phyloP scores from a whole-genome alignment of 208 protist species.

The Herpetomonas muscarum region DNA sequence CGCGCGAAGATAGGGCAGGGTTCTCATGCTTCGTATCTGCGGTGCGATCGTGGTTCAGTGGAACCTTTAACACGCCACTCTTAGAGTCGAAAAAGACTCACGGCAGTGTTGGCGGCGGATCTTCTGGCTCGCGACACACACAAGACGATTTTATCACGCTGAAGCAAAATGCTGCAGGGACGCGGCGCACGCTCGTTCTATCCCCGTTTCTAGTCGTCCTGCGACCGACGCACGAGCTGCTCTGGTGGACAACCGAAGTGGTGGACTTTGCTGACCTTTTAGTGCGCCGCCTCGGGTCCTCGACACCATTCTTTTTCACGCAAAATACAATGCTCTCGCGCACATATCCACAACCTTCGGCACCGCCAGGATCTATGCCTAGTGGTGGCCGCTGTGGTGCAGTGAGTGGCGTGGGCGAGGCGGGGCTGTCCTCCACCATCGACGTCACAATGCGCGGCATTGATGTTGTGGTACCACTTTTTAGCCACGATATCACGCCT shows the following conservation, averaged over 20 bases:
- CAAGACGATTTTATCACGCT: constrained; percentile 45
- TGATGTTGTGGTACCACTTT: constrained; percentile 8
- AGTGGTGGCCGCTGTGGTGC: no score
- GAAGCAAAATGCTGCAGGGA: constrained; percentile 49
- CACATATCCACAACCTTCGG: no score
- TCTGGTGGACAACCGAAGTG: constrained; percentile 52
- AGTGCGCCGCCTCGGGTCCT: background rate
- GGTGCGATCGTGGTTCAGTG: constrained; percentile 30
- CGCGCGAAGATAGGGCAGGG: constrained; percentile 25
- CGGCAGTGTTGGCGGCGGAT: constrained; percentile 7
- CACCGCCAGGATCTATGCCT: no score
- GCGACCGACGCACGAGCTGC: constrained; percentile 53
- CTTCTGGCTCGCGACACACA: background rate
- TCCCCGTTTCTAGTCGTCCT: constrained; percentile 35
- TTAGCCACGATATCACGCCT: background rate
- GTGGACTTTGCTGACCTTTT: constrained; percentile 4
- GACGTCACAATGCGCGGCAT: constrained; percentile 1
- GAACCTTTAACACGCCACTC: constrained; percentile 43
- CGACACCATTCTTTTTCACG: background rate
- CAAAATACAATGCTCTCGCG: background rate
- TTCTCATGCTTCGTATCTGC: constrained; percentile 44
- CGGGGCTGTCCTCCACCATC: no score
- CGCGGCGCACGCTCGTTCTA: constrained; percentile 31
- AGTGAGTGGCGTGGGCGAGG: no score
- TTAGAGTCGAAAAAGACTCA: constrained; percentile 29